These are phyloP conservation scores for Sarocladium oryzae DNA, from an alignment of 2,329 filamentous ascomycete genomes.

Conservation along the genomic window DNA sequence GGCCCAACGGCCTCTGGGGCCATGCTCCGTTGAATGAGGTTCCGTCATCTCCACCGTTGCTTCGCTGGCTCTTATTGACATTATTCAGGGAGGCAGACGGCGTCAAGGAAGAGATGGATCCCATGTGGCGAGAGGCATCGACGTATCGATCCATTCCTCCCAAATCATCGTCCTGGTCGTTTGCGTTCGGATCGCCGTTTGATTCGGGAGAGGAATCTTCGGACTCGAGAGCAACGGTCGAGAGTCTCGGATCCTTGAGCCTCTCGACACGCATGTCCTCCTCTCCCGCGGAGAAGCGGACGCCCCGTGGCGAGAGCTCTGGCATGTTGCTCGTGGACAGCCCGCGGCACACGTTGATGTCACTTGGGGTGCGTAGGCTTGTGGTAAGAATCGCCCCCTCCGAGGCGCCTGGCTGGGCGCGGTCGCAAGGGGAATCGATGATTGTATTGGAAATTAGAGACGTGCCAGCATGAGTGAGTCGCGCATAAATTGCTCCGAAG, in stretches of 20 bases:
- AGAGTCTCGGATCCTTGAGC: not conserved
- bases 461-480: not conserved
- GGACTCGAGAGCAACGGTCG: conserved; percentile 5
- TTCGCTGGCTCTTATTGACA: conserved; percentile 33
- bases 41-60: conserved; percentile 21
- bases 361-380: not conserved
- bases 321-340: conserved; percentile 8
- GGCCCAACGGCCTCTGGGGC: conserved; percentile 60
- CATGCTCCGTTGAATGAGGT: conserved; percentile 31
- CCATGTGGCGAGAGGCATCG: conserved; percentile 32
- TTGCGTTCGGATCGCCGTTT: conserved; percentile 35
- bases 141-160: conserved; percentile 37
- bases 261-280: conserved; percentile 8
- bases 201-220: conserved; percentile 10
- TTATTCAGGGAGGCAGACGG: conserved; percentile 33
- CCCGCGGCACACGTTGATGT: not conserved
- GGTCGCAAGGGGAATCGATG: not conserved
- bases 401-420: not conserved
- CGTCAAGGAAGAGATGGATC: conserved; percentile 38
- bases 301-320: conserved; percentile 11
- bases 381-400: not conserved
- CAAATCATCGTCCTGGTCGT: conserved; percentile 44
- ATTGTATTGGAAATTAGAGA: not conserved
- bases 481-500: not conserved
- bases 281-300: conserved; percentile 12